Percentiles rank a stretch among this genome's conserved stretches.
Evolutionary conservation across 192 early-diverging fungal species (phyloP).

Genomic region (Podila clonocystis): DNA sequence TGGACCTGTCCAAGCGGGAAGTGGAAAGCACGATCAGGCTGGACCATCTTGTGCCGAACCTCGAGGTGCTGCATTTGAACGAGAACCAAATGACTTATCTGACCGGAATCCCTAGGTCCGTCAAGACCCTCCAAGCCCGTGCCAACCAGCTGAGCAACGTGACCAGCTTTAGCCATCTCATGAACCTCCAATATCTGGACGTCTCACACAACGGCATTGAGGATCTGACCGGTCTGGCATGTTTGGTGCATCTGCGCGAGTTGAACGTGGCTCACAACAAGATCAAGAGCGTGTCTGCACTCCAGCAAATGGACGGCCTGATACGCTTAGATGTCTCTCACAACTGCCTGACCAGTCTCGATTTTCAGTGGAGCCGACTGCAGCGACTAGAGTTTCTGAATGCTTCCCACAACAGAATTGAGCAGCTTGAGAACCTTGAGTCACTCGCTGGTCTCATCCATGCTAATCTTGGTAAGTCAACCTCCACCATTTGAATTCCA

Average conservation of each 20-base stretch:
- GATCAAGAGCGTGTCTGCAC: constrained; percentile 39
- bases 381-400: constrained; percentile 55
- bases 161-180: constrained; percentile 39
- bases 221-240: constrained; percentile 36
- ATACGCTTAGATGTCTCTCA: constrained; percentile 46
- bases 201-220: constrained; percentile 56
- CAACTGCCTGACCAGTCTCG: constrained; percentile 46
- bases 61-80: constrained; percentile 35
- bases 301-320: constrained; percentile 52
- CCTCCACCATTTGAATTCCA: neutral
- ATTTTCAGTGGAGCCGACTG: constrained; percentile 48
- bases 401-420: constrained; percentile 55
- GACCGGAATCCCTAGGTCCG: constrained; percentile 38
- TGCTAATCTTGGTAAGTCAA: constrained; percentile 51
- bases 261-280: constrained; percentile 56
- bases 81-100: constrained; percentile 39
- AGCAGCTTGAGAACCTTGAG: constrained; percentile 51
- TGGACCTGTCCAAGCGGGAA: constrained; percentile 30
- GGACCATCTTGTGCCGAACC: constrained; percentile 18
- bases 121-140: constrained; percentile 41
- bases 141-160: constrained; percentile 42
- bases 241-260: constrained; percentile 44
- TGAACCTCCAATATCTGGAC: constrained; percentile 53
- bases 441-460: constrained; percentile 42
- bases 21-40: constrained; percentile 37